Evolutionary conservation across 306 rosid species (phyloP).

Genomic region (Vachellia collinsii): DNA sequence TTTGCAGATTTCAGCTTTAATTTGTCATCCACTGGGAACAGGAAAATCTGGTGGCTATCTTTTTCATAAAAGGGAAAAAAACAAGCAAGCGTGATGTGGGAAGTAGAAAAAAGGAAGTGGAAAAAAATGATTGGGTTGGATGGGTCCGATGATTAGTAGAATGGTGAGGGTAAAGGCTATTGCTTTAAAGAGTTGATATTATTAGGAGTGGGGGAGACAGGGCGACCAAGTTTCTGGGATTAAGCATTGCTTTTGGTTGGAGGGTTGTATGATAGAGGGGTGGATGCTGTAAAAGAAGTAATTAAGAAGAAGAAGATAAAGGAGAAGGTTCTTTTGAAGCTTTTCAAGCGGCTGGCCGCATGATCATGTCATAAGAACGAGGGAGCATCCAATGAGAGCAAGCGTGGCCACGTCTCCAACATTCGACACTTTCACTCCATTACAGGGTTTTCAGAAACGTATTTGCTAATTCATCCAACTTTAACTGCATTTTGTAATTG

Average conservation of each 20-base stretch:
- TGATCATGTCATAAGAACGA: not conserved
- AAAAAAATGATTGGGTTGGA: not conserved
- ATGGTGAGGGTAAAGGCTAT: conserved; percentile 39
- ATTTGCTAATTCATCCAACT: too few relatives aligned
- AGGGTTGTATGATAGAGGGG: too few relatives aligned
- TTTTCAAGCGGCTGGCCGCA: conserved; percentile 33
- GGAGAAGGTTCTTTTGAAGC: conserved; percentile 46
- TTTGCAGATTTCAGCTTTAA: not conserved
- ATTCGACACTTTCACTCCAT: not conserved
- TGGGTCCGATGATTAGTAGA: conserved; percentile 32
- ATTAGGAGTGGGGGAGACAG: conserved; percentile 58
- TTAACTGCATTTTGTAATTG: too few relatives aligned
- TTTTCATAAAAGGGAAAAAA: not conserved
- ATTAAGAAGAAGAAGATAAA: conserved; percentile 18
- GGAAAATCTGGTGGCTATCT: not conserved
- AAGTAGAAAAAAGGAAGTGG: not conserved
- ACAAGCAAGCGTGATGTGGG: not conserved
- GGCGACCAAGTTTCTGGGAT: conserved; percentile 50
- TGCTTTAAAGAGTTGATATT: not conserved
- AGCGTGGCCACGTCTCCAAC: not conserved
- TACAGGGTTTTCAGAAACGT: too few relatives aligned
- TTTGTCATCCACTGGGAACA: not conserved
- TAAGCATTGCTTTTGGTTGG: too few relatives aligned
- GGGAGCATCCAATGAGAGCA: conserved; percentile 37
- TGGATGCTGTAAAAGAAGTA: not conserved